These are phyloP conservation scores for Alternaria rosae DNA, from an alignment of 2,329 filamentous ascomycete genomes.

Conservation along the genomic window DNA sequence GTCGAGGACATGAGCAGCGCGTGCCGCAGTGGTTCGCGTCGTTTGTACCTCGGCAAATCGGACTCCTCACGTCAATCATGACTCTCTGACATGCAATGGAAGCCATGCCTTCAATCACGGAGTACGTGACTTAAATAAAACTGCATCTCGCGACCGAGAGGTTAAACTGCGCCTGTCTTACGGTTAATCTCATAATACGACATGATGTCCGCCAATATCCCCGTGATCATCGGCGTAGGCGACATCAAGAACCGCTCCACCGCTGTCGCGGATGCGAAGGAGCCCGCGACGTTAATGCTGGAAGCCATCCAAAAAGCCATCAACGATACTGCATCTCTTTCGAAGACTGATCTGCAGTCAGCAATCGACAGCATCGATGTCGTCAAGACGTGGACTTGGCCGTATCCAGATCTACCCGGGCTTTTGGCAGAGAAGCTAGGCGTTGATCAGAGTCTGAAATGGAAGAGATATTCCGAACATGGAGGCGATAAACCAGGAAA, in stretches of 20 bases:
- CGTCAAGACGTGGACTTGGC: conserved; percentile 72
- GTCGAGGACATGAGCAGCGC: not conserved
- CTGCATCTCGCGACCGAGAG: not conserved
- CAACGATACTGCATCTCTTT: conserved; percentile 55
- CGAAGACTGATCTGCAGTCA: conserved; percentile 49
- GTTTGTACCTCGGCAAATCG: conserved; percentile 12
- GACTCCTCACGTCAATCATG: conserved; percentile 13
- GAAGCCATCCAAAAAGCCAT: conserved; percentile 63
- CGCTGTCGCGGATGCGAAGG: conserved; percentile 61
- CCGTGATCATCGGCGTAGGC: conserved; percentile 69
- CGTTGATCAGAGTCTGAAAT: conserved; percentile 54
- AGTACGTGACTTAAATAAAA: not conserved
- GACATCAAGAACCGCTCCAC: conserved; percentile 67
- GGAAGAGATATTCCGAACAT: conserved; percentile 63
- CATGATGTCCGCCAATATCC: conserved; percentile 31
- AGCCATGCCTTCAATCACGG: not conserved
- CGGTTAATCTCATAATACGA: not conserved
- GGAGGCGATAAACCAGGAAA: conserved; percentile 70
- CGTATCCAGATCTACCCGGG: conserved; percentile 66
- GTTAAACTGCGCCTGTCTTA: not conserved
- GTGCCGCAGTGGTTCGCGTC: not conserved
- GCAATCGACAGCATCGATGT: conserved; percentile 66
- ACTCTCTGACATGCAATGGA: conserved; percentile 4
- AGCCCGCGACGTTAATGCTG: conserved; percentile 67
- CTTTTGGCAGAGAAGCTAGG: conserved; percentile 61